Percentiles rank a stretch among this genome's conserved stretches.
Evolutionary conservation across 1,284 basidiomycete genomes (phyloP).

Genomic region (Puccinia novopanici): DNA sequence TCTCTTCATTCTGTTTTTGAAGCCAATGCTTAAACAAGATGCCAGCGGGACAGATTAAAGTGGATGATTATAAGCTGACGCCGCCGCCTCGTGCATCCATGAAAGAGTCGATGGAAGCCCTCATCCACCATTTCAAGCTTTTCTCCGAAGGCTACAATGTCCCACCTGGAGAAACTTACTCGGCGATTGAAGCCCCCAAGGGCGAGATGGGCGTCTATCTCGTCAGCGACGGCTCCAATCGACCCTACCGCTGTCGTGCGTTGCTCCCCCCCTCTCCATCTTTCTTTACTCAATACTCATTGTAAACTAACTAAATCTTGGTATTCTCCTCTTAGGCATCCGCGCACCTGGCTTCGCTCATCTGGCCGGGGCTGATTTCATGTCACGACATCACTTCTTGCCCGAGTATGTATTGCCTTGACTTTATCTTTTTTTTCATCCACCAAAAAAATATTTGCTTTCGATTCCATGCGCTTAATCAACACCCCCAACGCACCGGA

Average conservation of each 20-base stretch:
- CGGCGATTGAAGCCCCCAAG: constrained; percentile 96
- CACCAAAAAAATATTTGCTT: neutral
- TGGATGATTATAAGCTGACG: constrained; percentile 95
- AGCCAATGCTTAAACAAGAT: constrained; percentile 92
- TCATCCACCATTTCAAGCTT: constrained; percentile 93
- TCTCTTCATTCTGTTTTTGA: neutral
- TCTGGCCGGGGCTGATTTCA: constrained; percentile 87
- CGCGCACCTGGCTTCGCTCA: constrained; percentile 76
- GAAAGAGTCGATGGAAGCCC: constrained; percentile 90
- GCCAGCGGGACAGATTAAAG: constrained; percentile 85
- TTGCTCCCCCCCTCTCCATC: constrained; percentile 70
- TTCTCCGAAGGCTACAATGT: constrained; percentile 97
- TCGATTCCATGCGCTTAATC: neutral
- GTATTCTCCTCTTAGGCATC: constrained; percentile 21
- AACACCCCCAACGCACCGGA: neutral
- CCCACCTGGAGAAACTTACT: constrained; percentile 96
- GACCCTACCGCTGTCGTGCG: constrained; percentile 83
- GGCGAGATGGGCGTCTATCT: constrained; percentile 98
- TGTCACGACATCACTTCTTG: constrained; percentile 68
- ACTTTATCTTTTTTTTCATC: neutral
- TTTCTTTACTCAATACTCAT: neutral
- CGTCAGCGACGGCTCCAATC: constrained; percentile 85
- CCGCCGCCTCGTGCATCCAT: constrained; percentile 95
- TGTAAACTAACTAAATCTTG: neutral
- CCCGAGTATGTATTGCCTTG: constrained; percentile 26